A percentile compares a stretch with the other conserved stretches of the same genome.
Conservation (phyloP, 768 basidiomycete species). For the Cystoderma amianthinum region DNA sequence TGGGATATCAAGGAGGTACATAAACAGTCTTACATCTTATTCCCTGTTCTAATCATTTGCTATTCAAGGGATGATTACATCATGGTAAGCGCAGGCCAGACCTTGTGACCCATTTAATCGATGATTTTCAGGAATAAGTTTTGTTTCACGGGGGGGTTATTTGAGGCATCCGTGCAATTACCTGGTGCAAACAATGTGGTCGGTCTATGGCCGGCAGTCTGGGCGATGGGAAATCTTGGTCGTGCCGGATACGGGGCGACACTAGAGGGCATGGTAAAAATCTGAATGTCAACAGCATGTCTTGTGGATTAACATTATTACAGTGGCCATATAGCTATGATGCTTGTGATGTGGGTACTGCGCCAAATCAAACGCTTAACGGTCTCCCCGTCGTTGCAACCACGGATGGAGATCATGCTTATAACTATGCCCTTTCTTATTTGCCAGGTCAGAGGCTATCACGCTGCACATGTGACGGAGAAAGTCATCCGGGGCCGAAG, state of each 20-base stretch:
- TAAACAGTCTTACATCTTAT: slow-evolving; percentile 18
- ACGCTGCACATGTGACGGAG: slow-evolving; percentile 72
- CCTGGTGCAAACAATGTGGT: slow-evolving; percentile 59
- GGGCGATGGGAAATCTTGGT: slow-evolving; percentile 63
- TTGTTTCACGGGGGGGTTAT: slow-evolving; percentile 75
- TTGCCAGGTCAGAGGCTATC: slow-evolving; percentile 76
- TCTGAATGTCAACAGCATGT: slow-evolving; percentile 2
- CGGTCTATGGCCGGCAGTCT: slow-evolving; percentile 72
- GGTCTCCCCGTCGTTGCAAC: slow-evolving; percentile 57
- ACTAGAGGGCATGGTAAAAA: slow-evolving; percentile 64
- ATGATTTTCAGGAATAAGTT: slow-evolving; percentile 72
- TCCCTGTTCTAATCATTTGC: slow-evolving; percentile 20
- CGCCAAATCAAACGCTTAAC: slow-evolving; percentile 66
- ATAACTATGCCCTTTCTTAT: slow-evolving; percentile 44
- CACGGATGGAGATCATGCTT: slow-evolving; percentile 42
- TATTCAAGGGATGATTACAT: slow-evolving; percentile 8
- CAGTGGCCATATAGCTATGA: slow-evolving; percentile 81
- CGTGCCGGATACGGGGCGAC: slow-evolving; percentile 82
- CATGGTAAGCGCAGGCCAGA: too few species aligned
- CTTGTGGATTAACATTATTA: slow-evolving; percentile 3
- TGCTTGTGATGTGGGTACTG: slow-evolving; percentile 75
- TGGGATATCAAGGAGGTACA: slow-evolving; percentile 62
- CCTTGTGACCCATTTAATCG: slow-evolving; percentile 26
- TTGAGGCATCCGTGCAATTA: slow-evolving; percentile 53
- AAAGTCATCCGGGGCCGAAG: slow-evolving; percentile 75